These are phyloP conservation scores for Cercospora sp. DNA, from an alignment of 2,329 filamentous ascomycete species.

Conservation along the genomic window DNA sequence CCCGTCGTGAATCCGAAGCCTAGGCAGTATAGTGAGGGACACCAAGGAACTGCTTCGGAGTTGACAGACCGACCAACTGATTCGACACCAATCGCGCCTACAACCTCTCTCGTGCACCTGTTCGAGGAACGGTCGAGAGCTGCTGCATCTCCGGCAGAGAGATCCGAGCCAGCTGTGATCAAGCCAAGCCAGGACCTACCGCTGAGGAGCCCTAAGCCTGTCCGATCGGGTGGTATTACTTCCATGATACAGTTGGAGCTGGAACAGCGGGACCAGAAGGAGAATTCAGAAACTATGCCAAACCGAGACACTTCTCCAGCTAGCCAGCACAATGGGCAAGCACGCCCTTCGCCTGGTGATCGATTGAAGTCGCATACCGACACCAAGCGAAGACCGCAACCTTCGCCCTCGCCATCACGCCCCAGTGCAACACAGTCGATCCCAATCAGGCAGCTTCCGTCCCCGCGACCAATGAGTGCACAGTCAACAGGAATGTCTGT, in stretches of 20 bases:
- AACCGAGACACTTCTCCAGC: conserved; percentile 5
- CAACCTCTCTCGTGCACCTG: conserved; percentile 65
- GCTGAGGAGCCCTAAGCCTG: conserved; percentile 46
- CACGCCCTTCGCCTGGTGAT: conserved; percentile 20
- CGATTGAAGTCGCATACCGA: conserved; percentile 17
- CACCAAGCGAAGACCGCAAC: conserved; percentile 17
- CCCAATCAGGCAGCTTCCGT: conserved; percentile 16
- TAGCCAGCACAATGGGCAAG: background rate
- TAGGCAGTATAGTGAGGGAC: conserved; percentile 29
- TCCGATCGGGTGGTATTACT: conserved; percentile 35
- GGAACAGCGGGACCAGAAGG: conserved; percentile 19
- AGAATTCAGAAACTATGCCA: background rate
- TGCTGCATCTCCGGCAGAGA: conserved; percentile 23
- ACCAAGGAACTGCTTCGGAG: conserved; percentile 14
- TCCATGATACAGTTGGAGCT: conserved; percentile 37
- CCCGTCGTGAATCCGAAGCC: conserved; percentile 36
- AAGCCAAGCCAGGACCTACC: conserved; percentile 37
- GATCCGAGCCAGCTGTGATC: conserved; percentile 25
- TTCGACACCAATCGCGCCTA: conserved; percentile 48
- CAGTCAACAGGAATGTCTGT: conserved; percentile 25
- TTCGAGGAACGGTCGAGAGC: conserved; percentile 58
- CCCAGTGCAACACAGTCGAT: conserved; percentile 22
- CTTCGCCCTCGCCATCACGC: conserved; percentile 24
- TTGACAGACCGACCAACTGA: conserved; percentile 29
- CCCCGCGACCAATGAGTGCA: conserved; percentile 19